A percentile compares a stretch with the other conserved stretches of the same genome.
phyloP scores from a whole-genome alignment of 2,329 filamentous ascomycete species.

The Volutella citrinella region DNA sequence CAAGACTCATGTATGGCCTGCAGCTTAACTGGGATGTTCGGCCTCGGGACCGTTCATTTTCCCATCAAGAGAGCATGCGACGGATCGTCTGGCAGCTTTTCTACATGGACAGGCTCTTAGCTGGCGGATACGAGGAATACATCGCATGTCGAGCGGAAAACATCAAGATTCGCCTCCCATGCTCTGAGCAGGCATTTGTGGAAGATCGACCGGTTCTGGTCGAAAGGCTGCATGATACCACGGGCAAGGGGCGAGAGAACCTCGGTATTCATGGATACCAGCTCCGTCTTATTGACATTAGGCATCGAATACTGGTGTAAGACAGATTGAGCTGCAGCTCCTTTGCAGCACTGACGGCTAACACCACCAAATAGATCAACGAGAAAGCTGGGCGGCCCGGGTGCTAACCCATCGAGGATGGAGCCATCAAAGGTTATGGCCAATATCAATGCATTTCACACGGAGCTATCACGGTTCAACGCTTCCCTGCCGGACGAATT shows the following conservation, averaged over 20 bases:
- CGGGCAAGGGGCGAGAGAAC: conserved; percentile 18
- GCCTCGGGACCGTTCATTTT: conserved; percentile 26
- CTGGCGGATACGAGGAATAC: conserved; percentile 40
- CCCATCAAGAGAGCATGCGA: conserved; percentile 34
- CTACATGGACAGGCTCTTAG: conserved; percentile 35
- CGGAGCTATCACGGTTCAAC: conserved; percentile 34
- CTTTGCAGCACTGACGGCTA: neutral
- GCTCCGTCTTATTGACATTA: conserved; percentile 33
- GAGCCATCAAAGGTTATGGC: conserved; percentile 38
- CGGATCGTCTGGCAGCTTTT: conserved; percentile 39
- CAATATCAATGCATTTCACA: conserved; percentile 35
- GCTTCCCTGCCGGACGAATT: conserved; percentile 32
- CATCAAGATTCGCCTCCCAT: conserved; percentile 37
- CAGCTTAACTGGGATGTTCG: conserved; percentile 39
- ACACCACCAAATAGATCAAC: conserved; percentile 18
- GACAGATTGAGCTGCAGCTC: conserved; percentile 8
- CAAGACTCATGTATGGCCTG: conserved; percentile 35
- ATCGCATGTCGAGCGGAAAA: conserved; percentile 34
- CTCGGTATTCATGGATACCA: conserved; percentile 33
- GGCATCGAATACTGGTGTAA: conserved; percentile 36
- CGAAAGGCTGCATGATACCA: conserved; percentile 30
- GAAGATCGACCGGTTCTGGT: conserved; percentile 29
- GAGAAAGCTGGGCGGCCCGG: conserved; percentile 22
- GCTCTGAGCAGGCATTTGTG: conserved; percentile 31
- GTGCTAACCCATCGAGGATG: conserved; percentile 16